Conservation (phyloP, 148 eudicot species). For the Bassia scoparia region DNA sequence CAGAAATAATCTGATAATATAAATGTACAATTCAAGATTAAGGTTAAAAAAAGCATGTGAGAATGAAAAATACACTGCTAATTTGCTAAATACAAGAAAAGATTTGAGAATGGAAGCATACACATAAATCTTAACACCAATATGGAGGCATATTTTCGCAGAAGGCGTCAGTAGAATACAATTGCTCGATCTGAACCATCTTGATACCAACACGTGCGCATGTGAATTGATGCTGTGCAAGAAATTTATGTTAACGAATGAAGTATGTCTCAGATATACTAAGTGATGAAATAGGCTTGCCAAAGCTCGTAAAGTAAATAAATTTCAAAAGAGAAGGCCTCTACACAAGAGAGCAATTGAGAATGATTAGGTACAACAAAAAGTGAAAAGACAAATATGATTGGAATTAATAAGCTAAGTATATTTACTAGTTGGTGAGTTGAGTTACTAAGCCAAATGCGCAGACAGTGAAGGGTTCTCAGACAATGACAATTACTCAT, state of each 20-base stretch:
- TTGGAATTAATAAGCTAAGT: not conserved
- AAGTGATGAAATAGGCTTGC: not conserved
- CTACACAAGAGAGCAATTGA: not conserved
- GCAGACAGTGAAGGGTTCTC: not conserved
- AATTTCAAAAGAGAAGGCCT: not conserved
- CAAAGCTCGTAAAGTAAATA: not conserved
- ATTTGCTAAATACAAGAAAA: not conserved
- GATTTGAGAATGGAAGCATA: constrained; percentile 37
- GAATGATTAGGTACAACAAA: not conserved
- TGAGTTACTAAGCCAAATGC: not conserved
- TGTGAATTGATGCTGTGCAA: constrained; percentile 81
- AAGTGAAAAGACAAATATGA: not conserved
- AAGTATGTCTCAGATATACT: not conserved
- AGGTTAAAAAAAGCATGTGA: not conserved
- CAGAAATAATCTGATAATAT: constrained; percentile 2
- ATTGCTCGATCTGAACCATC: constrained; percentile 82
- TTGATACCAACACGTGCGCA: constrained; percentile 94
- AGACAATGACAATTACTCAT: not conserved
- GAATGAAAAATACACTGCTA: not conserved
- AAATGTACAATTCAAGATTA: not conserved
- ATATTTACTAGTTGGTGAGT: not conserved
- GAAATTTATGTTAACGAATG: not conserved
- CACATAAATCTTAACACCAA: constrained; percentile 84
- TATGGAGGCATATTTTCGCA: constrained; percentile 79
- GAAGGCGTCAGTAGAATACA: constrained; percentile 87